phyloP scores from a whole-genome alignment of 768 basidiomycete genomes.

The Russula vinacea region DNA sequence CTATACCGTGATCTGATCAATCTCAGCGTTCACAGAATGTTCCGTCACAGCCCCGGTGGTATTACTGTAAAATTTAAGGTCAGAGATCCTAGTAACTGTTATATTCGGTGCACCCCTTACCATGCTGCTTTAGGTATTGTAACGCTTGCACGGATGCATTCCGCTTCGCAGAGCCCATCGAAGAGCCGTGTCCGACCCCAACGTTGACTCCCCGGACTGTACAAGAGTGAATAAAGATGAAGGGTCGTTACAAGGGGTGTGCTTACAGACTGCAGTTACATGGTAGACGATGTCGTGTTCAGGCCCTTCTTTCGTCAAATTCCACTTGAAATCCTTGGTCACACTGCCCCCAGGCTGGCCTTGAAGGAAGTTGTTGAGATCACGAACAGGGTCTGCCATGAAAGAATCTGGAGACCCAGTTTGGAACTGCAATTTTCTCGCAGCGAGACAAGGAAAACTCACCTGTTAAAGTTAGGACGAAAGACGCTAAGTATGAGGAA shows the following conservation, averaged over 20 bases:
- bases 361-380: slow-evolving; percentile 28
- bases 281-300: slow-evolving; percentile 6
- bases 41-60: not conserved
- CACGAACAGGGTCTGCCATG: slow-evolving; percentile 26
- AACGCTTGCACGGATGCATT: slow-evolving; percentile 22
- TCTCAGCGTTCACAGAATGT: not conserved
- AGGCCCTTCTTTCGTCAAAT: slow-evolving; percentile 9
- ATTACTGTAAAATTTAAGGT: not conserved
- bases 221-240: not conserved
- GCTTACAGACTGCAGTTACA: slow-evolving; percentile 22
- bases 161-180: slow-evolving; percentile 19
- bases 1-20: not conserved
- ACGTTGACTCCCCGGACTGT: slow-evolving; percentile 22
- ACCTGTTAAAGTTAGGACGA: not conserved
- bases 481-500: not conserved
- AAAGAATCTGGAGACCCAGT: not conserved
- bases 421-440: not conserved
- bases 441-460: not conserved
- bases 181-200: slow-evolving; percentile 21
- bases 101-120: not conserved
- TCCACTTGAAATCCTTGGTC: slow-evolving; percentile 17
- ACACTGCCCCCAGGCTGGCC: slow-evolving; percentile 2
- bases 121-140: slow-evolving; percentile 14
- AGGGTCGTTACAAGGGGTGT: not conserved
- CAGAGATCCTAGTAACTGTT: not conserved